Evolutionary conservation across 306 rosid species (phyloP), one percentile per base, ranked within the genome.

Genomic region (Cicer cuneatum): DNA sequence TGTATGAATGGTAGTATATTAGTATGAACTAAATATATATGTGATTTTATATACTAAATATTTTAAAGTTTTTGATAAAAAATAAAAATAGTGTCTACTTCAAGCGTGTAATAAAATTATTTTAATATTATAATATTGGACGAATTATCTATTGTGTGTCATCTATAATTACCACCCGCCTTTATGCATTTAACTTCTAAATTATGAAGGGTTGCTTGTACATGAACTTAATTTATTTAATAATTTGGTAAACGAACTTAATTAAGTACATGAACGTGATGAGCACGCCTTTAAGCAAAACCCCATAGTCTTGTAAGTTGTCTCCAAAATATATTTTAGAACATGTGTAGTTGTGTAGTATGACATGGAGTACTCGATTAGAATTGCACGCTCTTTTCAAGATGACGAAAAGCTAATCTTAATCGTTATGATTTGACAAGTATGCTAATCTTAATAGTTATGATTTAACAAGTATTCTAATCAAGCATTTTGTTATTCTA

Each of bases 241-340:
- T 2, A 29, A 29, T 29, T 29, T 29, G 35, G 35, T 29, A 29
- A 29, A 29, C 4, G 35, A 29, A 29, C 35, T 29, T 29, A 29
- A 29, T 29, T 29, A 29, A 29, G 35, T 70, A 87, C 89, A 89
- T 90, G 96, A 88, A 81, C 77, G 76, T 79, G 82, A 90, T 84
- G 73, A 90, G 82, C 58, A 81, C 82, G 48, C 14, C 82, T 76
- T 52, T 41, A 84, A 84, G 62, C 66, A 80, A 84, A 74, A 82
- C 72, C 60, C 49, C 42, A 63, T 77, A 70, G 62, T 57, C 35
- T 73, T 82, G 77, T 73, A 46, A n/a, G n/a, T n/a, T n/a, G n/a
- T n/a, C n/a, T 62, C 24, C 40, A 78, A 68, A 66, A 77, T 77
- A 76, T 77, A 71, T 72, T 76, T 57, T 45, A 73, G 15, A 49